phyloP scores from a whole-genome alignment of 345 rosid genomes.

The Heritiera fomes region DNA sequence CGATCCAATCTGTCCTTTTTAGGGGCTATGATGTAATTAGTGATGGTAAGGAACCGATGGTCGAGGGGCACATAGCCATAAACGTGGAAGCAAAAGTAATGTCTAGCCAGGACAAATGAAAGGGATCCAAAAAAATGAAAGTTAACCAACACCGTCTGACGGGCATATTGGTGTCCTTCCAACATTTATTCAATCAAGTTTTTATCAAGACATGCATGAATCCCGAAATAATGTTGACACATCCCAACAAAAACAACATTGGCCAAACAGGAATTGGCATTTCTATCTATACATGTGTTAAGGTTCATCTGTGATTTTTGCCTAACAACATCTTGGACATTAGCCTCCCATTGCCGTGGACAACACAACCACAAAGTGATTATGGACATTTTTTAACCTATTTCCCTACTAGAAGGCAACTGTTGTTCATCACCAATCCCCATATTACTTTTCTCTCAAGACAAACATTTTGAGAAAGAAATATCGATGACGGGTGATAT shows the following conservation, averaged over 20 bases:
- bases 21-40: background rate
- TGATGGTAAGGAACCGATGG: background rate
- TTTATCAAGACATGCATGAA: too few relatives aligned
- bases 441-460: too few relatives aligned
- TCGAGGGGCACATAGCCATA: too few relatives aligned
- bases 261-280: background rate
- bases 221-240: background rate
- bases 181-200: background rate
- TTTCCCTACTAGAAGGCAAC: too few relatives aligned
- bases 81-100: too few relatives aligned
- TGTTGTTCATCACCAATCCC: too few relatives aligned
- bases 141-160: background rate
- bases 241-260: background rate
- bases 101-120: too few relatives aligned
- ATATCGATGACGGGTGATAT: too few relatives aligned
- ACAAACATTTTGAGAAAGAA: too few relatives aligned
- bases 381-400: too few relatives aligned
- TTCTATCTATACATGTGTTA: too few relatives aligned
- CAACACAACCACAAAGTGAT: background rate
- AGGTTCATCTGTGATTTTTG: background rate
- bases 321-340: background rate
- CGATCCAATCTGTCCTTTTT: too few relatives aligned
- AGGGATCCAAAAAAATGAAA: background rate
- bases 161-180: background rate
- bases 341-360: background rate